Evolutionary conservation across 2,329 filamentous ascomycete species (phyloP), one percentile per base, ranked within the genome.

Genomic region (Ceratocystis alfenasii): DNA sequence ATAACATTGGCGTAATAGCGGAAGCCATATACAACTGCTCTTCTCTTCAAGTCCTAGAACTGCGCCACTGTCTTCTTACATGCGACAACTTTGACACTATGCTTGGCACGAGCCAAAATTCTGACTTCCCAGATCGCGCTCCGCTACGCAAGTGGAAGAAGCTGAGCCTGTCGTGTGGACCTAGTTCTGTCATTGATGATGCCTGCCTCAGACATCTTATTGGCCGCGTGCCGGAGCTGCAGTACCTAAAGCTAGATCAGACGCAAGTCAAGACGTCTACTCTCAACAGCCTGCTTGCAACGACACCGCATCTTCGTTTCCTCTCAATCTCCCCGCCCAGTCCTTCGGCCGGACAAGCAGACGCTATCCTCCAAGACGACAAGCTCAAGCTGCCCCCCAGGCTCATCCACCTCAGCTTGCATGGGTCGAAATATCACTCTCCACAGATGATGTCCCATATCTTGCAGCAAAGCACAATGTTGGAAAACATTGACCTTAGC

Each of bases 51-150:
- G 25, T 36, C 28, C 22, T 59, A 30, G 53, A 59, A 20, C 28
- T 59, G 15, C 53, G 53, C 22, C 53, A 59, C n/a, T 59, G 53
- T n/a, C 53, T 59, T 22, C 53, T 59, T 30, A 59, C 53, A 3
- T 30, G n/a, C 28, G 28, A 36, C 28, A 33, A n/a, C 8, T 59
- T 59, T 30, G 53, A 59, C 28, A 33, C 20, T 7, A 59, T 59
- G 53, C 53, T 59, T 8, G 53, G 53, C 53, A 59, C 53, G 3
- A 59, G 53, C 53, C 53, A 59, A n/a, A 59, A 59, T 20, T 22
- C 28, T 8, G 53, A 59, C 15, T 59, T 59, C 33, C 53, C 53
- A 10, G 53, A 59, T 4, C 53, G 25, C 28, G 33, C 53, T 8
- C 53, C 53, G 3, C 28, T 36, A 8, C 53, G 53, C 53, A 59